Evolutionary conservation across 2,329 filamentous ascomycete species (phyloP), one percentile per base, ranked within the genome.

Genomic region (Chrysoporthe austroafricana): DNA sequence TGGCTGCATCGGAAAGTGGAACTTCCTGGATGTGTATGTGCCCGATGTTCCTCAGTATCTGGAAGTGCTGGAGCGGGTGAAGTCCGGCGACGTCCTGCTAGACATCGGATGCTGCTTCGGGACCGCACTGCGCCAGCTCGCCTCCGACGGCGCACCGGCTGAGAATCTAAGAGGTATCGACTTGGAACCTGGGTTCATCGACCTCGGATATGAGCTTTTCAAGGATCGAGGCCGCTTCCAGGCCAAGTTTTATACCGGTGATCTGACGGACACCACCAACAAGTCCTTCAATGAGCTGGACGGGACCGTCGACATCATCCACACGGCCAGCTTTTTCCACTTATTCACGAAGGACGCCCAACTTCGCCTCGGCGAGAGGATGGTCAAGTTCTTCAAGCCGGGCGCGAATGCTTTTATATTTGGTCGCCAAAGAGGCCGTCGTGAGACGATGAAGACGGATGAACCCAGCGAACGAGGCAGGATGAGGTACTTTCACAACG

Each of bases 101-200:
- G 81, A 83, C 63, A 75, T 79, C 63, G 81, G 79, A 8, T 83
- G 81, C 73, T 82, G 80, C 70, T 79, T 83, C 66, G 81, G 80
- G 11, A 79, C 83, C 57, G 79, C 80, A 52, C 76, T 83, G 57
- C 79, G 82, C 26, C 79, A 81, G 67, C 74, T 83, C 13, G 76
- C 78, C 18, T 60, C 67, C 58, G 79, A 80, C 61, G 80, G 80
- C 4, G 80, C 74, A 2, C 79, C 80, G 2, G 69, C 75, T 3
- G 70, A 74, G 39, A 79, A 79, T 34, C 73, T 82, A 0, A 75
- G 74, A 59, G 81, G 80, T 34, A 74, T 74, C 16, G 81, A 84
- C 66, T 71, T 83, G 21, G 71, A 74, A 1, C 69, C 67, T 2
- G 74, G 72, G 9, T 79, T 78, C 68, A 71, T 79, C 50, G 72